These are phyloP conservation scores for Euryodendron excelsum DNA, from an alignment of 148 eudicot species.

Conservation along the genomic window DNA sequence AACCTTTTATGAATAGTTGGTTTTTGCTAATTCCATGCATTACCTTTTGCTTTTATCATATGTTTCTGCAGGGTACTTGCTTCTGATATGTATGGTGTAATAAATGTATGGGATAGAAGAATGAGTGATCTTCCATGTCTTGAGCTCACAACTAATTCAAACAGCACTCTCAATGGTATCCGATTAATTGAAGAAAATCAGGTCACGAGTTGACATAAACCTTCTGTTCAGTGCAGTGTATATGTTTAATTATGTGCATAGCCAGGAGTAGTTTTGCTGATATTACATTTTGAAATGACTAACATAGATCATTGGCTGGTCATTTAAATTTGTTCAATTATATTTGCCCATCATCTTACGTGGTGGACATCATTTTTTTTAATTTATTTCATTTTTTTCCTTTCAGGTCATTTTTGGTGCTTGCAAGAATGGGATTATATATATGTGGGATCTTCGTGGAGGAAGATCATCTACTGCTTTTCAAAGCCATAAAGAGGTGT, in stretches of 20 bases:
- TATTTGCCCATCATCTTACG: neutral
- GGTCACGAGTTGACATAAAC: conserved; percentile 36
- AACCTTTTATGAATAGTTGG: neutral
- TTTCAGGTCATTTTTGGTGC: conserved; percentile 73
- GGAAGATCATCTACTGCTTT: conserved; percentile 82
- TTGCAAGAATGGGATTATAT: conserved; percentile 65
- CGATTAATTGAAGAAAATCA: conserved; percentile 62
- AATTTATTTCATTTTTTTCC: conserved; percentile 12
- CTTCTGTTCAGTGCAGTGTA: neutral
- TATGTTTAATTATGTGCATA: neutral
- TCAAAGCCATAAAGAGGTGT: conserved; percentile 73
- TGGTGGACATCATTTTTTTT: neutral
- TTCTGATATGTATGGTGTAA: conserved; percentile 64
- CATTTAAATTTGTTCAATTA: neutral
- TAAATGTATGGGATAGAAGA: conserved; percentile 92
- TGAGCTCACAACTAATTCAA: conserved; percentile 63
- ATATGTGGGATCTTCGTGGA: conserved; percentile 95
- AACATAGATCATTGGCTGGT: neutral
- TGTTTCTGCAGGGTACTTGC: conserved; percentile 65
- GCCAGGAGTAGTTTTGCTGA: neutral
- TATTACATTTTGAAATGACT: neutral
- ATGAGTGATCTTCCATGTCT: conserved; percentile 56
- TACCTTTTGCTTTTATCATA: conserved; percentile 4
- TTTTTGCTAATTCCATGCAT: conserved; percentile 4
- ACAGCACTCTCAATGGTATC: conserved; percentile 61